Percentiles rank a stretch among this genome's conserved stretches.
Evolutionary conservation across 352 stramenopile species (phyloP).

Genomic region (Thalassiosira mediterranea): DNA sequence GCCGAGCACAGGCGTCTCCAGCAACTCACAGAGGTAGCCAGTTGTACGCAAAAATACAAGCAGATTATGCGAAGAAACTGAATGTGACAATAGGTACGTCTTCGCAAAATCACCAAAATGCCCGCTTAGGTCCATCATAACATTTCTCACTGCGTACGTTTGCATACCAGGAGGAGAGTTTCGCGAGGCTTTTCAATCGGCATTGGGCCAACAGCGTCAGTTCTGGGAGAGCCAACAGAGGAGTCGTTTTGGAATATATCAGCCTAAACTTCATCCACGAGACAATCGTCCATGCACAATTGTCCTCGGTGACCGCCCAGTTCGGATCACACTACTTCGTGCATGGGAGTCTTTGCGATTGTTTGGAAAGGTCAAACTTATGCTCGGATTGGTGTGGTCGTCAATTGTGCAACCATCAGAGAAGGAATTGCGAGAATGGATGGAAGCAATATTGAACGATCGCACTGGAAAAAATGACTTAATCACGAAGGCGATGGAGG

Average conservation of each 20-base stretch:
- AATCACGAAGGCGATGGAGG: conserved; percentile 77
- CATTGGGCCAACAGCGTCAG: conserved; percentile 48
- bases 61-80: conserved; percentile 79
- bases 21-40: conserved; percentile 46
- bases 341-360: conserved; percentile 77
- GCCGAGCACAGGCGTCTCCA: conserved; percentile 14
- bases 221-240: conserved; percentile 39
- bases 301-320: conserved; percentile 80
- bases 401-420: conserved; percentile 68
- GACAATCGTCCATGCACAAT: conserved; percentile 54
- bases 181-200: conserved; percentile 58
- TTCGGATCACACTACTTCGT: conserved; percentile 70
- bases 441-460: conserved; percentile 74
- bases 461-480: conserved; percentile 70
- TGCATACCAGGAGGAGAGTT: conserved; percentile 75
- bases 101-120: too few relatives aligned
- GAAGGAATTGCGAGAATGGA: conserved; percentile 81
- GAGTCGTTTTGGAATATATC: not conserved
- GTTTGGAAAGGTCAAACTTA: conserved; percentile 77
- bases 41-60: conserved; percentile 76
- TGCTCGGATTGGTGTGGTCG: conserved; percentile 70
- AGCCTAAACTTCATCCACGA: conserved; percentile 12
- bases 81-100: conserved; percentile 74
- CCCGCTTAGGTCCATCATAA: too few relatives aligned
- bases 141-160: too few relatives aligned